Evolutionary conservation across 2,329 filamentous ascomycete genomes (phyloP), one percentile per base, ranked within the genome.

Genomic region (Diaporthe vaccinii): DNA sequence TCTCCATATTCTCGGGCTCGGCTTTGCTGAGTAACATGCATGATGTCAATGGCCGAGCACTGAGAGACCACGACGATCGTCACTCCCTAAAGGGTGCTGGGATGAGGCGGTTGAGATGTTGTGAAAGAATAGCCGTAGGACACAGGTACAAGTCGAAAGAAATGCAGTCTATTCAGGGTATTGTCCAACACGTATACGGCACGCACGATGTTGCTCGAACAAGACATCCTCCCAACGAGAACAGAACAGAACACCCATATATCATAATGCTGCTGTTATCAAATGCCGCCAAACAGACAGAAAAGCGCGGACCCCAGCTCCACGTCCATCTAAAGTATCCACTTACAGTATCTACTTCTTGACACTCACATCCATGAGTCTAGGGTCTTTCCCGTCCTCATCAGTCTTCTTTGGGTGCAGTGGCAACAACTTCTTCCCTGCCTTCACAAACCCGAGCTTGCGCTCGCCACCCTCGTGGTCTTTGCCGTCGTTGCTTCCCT

Each of bases 391-490:
- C 1, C 49, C 67, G 3, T 68, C 67, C 10, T 51, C 41, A 1
- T 25, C 41, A 7, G 46, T 28, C 39, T 65, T 58, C 5, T 71
- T 28, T 7, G 55, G 20, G n/a, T 73, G 55, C 31, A 62, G 53
- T 8, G 73, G 68, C 25, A 74, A 10, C 7, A 76, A 34, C 58
- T 76, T 76, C 75, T 76, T 76, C 14, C 75, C 75, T 2, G 51
- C 25, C 69, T 49, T 75, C 9, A 62, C 31, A 9, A 76, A 75
- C 6, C 75, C 73, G 20, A 70, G 61, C n/a, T 58, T 31, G 22
- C 36, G 75, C 31, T 59, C 49, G 22, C 51, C n/a, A 22, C n/a
- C 46, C 6, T 62, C 49, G 22, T 46, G 8, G 10, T n/a, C 14
- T 14, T 25, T 39, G 44, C 61, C 31, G 8, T 28, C 51, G 12